phyloP scores from a whole-genome alignment of 1,139 yeast genomes.

The Lodderomyces jiufengensis region DNA sequence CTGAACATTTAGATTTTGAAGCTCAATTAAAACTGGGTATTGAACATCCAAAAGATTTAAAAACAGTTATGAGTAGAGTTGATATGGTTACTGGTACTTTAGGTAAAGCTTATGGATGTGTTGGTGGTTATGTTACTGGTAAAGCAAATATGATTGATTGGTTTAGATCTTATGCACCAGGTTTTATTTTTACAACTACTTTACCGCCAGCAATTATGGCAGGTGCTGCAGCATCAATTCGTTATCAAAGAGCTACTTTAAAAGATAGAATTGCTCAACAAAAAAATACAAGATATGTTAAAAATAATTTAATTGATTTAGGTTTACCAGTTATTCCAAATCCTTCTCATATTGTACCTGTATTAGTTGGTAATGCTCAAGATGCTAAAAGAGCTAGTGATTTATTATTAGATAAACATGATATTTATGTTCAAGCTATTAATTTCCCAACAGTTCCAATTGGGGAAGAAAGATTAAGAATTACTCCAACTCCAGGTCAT shows the following conservation, averaged over 20 bases:
- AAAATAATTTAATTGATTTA: conserved; percentile 58
- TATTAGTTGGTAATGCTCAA: conserved; percentile 90
- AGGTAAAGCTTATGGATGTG: conserved; percentile 95
- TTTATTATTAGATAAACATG: conserved; percentile 74
- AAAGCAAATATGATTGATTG: conserved; percentile 82
- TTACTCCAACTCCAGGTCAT: conserved; percentile 98
- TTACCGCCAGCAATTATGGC: conserved; percentile 98
- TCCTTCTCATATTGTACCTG: conserved; percentile 96
- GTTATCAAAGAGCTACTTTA: conserved; percentile 77
- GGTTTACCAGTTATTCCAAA: conserved; percentile 97
- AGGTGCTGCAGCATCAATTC: conserved; percentile 83
- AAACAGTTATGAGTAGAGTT: conserved; percentile 79
- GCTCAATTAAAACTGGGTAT: conserved; percentile 71
- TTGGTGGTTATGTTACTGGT: conserved; percentile 97
- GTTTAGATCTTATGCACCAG: conserved; percentile 96
- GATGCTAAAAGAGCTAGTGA: conserved; percentile 92
- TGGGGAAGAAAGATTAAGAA: conserved; percentile 92
- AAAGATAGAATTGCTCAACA: conserved; percentile 83
- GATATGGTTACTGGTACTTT: conserved; percentile 97
- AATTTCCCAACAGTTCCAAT: conserved; percentile 97
- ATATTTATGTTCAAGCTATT: conserved; percentile 94
- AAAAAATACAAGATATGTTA: conserved; percentile 79
- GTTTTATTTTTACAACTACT: conserved; percentile 93
- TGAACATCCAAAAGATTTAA: conserved; percentile 37
- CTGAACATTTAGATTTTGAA: conserved; percentile 90